Base-by-base conservation (phyloP, 2,329 filamentous ascomycete genomes). In the Aspergillus costaricaensis region DNA sequence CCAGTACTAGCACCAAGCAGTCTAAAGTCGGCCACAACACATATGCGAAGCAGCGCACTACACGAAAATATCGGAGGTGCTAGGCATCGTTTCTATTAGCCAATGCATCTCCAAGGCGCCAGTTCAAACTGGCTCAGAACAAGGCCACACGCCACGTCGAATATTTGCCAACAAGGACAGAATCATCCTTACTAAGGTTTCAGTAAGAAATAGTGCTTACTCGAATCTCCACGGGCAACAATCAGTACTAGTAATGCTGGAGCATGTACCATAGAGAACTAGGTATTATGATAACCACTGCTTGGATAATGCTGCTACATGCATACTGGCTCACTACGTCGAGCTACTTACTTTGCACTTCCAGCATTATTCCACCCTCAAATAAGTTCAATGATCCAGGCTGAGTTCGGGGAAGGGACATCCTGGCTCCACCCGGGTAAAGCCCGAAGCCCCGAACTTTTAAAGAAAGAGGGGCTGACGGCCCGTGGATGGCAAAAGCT, bases 341-440 rank as follows among this genome's bases (percentile, higher is more conserved):
- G 30, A 32, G 30, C 30, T 32, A 32, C 10, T 32, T 14, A 32
- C 5, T 15, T 14, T 36, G 10, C 27, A 10, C 10, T 30, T 30
- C 27, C 12, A 36, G 12, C 32, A 36, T 17, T 17, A 10, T 43
- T 39, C 51, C 38, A 39, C 9, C 4, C 19, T 25, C 32, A 36
- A 36, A 23, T 23, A 27, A 44, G 23, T 21, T 27, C 25, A 27
- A 27, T 43, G 39, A 47, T 25, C 27, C 51, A 41, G 39, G 41
- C 53, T 61, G 59, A 41, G 50, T 61, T 61, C 50, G 59, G 59
- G 55, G 51, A 56, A 56, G 57, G 57, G 57, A 54, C 60, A 62
- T 57, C 43, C 52, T 62, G 57, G 61, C 57, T 61, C 65, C 64
- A 67, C 65, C 62, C 64, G 62, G 66, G 60, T 67, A 65, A 64